Base-by-base conservation (phyloP, 257 asterid genomes). In the Paulownia fortunei region DNA sequence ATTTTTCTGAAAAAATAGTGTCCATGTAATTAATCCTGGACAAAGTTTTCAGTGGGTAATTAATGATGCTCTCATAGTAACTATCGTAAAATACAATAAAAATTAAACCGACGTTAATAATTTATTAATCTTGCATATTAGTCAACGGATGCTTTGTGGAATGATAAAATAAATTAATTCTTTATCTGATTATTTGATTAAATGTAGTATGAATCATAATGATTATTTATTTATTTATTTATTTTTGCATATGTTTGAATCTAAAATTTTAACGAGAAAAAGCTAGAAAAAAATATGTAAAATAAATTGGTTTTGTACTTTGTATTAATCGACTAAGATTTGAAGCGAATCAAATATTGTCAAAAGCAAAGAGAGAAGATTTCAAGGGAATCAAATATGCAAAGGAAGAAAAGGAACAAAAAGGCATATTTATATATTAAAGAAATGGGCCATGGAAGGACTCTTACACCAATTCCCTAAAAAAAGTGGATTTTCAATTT, bases 371-470 rank as follows among this genome's bases (percentile, higher is more conserved):
- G 19, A 51, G 32, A 16, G 8, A 34, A 71, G 13, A 55, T 4
- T 54, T 72, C n/a, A 18, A 36, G 39, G 26, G 66, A 54, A 54
- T 36, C 23, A 24, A 70, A 69, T 51, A 51, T 24, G 75, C 61
- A 63, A 66, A 54, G 59, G 11, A 34, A 23, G 65, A 49, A 76
- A 76, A 67, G 76, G 11, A 66, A 24, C 47, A 11, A 30, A 54
- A 54, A 44, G 12, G 32, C n/a, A n/a, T 23, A 37, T 21, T 27
- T 32, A 41, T 36, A 24, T 42, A 67, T 37, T 13, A 54, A 68
- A 77, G 30, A 41, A 68, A 16, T 77, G 75, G 80, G 80, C 56
- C 80, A 64, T 49, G 18, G 56, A 55, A 10, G 6, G 32, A 55
- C n/a, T 4, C 37, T 12, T 3, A 12, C 30, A 27, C 26, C 32